Base-by-base conservation (phyloP, 1,284 basidiomycete genomes). In the Sanghuangporus sanghuang region DNA sequence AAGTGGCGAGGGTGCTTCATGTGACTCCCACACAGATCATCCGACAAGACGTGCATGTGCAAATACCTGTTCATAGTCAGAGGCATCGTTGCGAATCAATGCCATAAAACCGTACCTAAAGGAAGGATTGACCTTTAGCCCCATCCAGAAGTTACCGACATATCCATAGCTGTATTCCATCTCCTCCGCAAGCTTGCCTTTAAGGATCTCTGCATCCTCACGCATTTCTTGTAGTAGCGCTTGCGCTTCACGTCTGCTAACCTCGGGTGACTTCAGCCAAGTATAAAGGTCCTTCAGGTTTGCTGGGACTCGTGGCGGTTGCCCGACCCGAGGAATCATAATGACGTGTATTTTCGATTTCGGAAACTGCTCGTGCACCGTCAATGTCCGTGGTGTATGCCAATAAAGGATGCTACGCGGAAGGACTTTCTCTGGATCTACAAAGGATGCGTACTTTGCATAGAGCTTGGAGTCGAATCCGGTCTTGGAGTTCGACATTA, bases 1-100 rank as follows among this genome's bases (percentile, higher is more conserved):
- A 94, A 95, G 70, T 98, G 95, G 70, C 91, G 94, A 80, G 96
- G 97, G 66, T 83, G 84, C 75, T 96, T 98, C 76, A 98, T 77
- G 44, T 78, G 76, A 1, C 84, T 79, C 0, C 90, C 90, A 56
- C 85, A 81, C 18, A 97, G 76, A 72, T 99, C 96, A 27, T 82
- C 80, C 0, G 95, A 96, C 35, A 98, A 79, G 64, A 98, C 85
- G 72, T 98, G 95, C 4, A 95, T 75, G 71, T 96, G 95, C 1
- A 95, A 66, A 72, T 96, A 93, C 65, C 93, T 95, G 67, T 16
- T 61, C n/a, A 16, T 18, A 36, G 16, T 36, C 40, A 46, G 44
- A 46, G 44, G 21, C 16, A 16, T n/a, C 4, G 12, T n/a, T 18
- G 21, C 16, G 12, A 11, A 50, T 54, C 64, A 44, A 50, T 57